phyloP scores from a whole-genome alignment of 805 yeast species.

The Kazachstania psychrophila region DNA sequence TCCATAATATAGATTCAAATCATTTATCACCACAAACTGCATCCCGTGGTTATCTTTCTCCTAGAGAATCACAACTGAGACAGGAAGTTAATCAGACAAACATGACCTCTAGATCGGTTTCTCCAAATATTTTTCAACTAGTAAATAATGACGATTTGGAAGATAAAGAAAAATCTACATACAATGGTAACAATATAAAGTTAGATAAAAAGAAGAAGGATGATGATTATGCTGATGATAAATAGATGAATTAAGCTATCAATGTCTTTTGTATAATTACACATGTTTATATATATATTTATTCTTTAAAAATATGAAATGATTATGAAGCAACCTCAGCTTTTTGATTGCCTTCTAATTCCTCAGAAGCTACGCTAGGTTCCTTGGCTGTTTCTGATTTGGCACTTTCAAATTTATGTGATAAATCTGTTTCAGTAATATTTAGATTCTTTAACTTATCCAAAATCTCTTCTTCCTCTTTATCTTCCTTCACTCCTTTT shows the following conservation, averaged over 20 bases:
- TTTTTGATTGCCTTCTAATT: too few species aligned
- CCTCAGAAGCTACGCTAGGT: too few species aligned
- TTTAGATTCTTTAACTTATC: constrained; percentile 20
- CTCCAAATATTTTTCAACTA: constrained; percentile 27
- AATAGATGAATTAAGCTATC: not conserved
- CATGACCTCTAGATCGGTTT: constrained; percentile 22
- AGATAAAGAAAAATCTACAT: constrained; percentile 37
- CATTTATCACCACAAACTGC: too few species aligned
- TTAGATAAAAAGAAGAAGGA: constrained; percentile 36
- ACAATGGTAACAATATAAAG: constrained; percentile 48
- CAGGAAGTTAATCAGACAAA: constrained; percentile 16
- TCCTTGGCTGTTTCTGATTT: too few species aligned
- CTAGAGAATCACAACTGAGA: not conserved
- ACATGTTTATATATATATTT: too few species aligned
- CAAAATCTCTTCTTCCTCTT: constrained; percentile 10
- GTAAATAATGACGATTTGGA: constrained; percentile 19
- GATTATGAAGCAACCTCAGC: too few species aligned
- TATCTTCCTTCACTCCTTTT: not conserved
- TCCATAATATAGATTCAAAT: constrained; percentile 19
- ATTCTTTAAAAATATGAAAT: too few species aligned
- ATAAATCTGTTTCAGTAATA: constrained; percentile 4
- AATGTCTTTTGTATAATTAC: too few species aligned
- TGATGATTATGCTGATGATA: constrained; percentile 24
- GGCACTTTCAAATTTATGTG: not conserved
- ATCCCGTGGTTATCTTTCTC: too few species aligned